Evolutionary conservation across 352 stramenopile species (phyloP).

Genomic region (Halophytophthora batemanensis): DNA sequence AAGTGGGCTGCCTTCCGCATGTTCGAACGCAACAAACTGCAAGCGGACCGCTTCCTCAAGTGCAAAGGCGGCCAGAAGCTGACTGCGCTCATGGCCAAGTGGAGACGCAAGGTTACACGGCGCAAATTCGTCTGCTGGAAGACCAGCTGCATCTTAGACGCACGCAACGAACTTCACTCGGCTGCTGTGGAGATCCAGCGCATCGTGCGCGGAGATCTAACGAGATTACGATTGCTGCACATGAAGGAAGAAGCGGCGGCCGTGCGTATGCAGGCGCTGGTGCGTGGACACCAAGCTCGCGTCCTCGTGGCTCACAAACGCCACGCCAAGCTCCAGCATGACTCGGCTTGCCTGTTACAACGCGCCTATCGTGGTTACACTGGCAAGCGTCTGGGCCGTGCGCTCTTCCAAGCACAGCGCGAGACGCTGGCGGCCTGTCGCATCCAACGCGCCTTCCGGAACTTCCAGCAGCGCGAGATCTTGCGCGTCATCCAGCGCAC

Average conservation of each 20-base stretch:
- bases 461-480: constrained; percentile 56
- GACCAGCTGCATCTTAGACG: constrained; percentile 40
- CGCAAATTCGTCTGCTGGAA: constrained; percentile 54
- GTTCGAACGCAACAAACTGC: constrained; percentile 75
- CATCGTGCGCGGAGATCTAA: constrained; percentile 44
- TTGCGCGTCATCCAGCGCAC: constrained; percentile 60
- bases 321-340: constrained; percentile 40
- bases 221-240: constrained; percentile 22
- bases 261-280: constrained; percentile 43
- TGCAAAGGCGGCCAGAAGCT: constrained; percentile 79
- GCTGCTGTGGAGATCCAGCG: constrained; percentile 76
- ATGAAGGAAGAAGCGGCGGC: constrained; percentile 29
- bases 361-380: constrained; percentile 76
- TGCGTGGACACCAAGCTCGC: constrained; percentile 47
- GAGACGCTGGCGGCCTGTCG: constrained; percentile 49
- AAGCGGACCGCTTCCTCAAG: constrained; percentile 80
- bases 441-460: constrained; percentile 71
- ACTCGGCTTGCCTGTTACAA: constrained; percentile 52
- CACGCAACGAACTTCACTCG: constrained; percentile 53
- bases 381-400: constrained; percentile 57
- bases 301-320: constrained; percentile 16
- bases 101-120: constrained; percentile 48
- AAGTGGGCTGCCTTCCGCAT: constrained; percentile 70
- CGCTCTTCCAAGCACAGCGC: constrained; percentile 63
- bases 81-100: constrained; percentile 59